Conservation (phyloP, 768 basidiomycete genomes). For the Leucocoprinus leucothites region DNA sequence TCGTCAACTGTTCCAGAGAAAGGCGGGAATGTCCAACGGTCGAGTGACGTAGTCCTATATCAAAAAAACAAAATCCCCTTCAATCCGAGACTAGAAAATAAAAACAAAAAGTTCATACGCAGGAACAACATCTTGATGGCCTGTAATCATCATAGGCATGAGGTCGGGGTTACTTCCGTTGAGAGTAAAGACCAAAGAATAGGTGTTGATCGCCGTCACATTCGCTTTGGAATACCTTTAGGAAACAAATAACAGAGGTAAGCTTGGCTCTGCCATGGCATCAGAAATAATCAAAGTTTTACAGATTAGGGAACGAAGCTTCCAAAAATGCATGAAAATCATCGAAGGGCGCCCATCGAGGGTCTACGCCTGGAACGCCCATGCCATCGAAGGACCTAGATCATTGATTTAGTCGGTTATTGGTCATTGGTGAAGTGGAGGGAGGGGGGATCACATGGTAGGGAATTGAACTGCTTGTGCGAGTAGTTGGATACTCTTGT, state of each 20-base stretch:
- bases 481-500: constrained; percentile 18
- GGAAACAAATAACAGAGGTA: too few relatives aligned
- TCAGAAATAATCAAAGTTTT: neutral
- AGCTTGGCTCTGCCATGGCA: neutral
- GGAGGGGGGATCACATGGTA: constrained; percentile 19
- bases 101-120: constrained; percentile 11
- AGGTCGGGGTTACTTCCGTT: constrained; percentile 14
- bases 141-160: constrained; percentile 28
- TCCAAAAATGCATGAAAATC: constrained; percentile 23
- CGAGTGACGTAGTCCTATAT: constrained; percentile 23
- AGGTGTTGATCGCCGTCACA: constrained; percentile 20
- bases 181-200: constrained; percentile 25
- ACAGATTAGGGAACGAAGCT: constrained; percentile 24
- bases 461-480: constrained; percentile 25
- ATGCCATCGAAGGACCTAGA: constrained; percentile 30
- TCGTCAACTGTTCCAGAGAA: constrained; percentile 24
- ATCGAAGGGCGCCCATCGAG: constrained; percentile 24
- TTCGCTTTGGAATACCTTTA: constrained; percentile 21
- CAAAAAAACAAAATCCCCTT: neutral
- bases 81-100: too few relatives aligned
- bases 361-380: constrained; percentile 23
- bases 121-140: constrained; percentile 27
- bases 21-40: constrained; percentile 26
- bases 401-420: neutral
- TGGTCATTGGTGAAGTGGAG: neutral